Percentiles rank a stretch among this genome's conserved stretches.
Evolutionary conservation across 2,329 filamentous ascomycete genomes (phyloP).

Genomic region (Epichloe bromicola): DNA sequence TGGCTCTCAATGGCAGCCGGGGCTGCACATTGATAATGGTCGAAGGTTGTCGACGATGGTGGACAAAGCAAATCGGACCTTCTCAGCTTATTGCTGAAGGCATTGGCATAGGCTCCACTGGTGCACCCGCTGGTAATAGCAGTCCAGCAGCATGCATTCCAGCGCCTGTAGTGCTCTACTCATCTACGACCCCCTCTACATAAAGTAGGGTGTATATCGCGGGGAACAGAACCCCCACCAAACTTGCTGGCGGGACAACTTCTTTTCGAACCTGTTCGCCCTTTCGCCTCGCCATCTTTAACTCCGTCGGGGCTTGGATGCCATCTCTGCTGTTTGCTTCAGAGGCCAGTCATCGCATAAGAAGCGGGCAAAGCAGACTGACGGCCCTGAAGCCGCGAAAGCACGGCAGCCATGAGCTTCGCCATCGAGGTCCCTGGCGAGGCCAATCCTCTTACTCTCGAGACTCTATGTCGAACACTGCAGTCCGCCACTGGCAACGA

Average conservation of each 20-base stretch:
- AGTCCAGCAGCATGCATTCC: too few relatives aligned
- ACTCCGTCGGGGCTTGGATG: not conserved
- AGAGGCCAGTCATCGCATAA: not conserved
- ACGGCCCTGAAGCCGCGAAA: not conserved
- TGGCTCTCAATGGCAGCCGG: not conserved
- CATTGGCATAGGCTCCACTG: not conserved
- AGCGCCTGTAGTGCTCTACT: too few relatives aligned
- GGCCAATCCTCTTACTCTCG: constrained; percentile 54
- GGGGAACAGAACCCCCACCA: not conserved
- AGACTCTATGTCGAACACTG: constrained; percentile 52
- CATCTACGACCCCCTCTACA: not conserved
- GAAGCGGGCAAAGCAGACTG: not conserved
- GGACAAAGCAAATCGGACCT: not conserved
- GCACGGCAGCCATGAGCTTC: constrained; percentile 43
- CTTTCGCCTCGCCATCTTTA: not conserved
- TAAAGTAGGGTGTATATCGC: too few relatives aligned
- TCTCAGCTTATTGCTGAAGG: constrained; percentile 2
- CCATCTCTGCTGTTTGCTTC: not conserved
- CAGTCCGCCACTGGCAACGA: constrained; percentile 50
- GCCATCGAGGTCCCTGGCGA: constrained; percentile 71
- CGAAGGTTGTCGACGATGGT: not conserved
- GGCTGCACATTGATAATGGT: not conserved
- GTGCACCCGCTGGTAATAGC: too few relatives aligned
- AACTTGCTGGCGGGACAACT: not conserved
- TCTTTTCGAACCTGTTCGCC: not conserved